Evolutionary conservation across 2,329 filamentous ascomycete species (phyloP), one percentile per base, ranked within the genome.

Genomic region (Diaporthe eres): DNA sequence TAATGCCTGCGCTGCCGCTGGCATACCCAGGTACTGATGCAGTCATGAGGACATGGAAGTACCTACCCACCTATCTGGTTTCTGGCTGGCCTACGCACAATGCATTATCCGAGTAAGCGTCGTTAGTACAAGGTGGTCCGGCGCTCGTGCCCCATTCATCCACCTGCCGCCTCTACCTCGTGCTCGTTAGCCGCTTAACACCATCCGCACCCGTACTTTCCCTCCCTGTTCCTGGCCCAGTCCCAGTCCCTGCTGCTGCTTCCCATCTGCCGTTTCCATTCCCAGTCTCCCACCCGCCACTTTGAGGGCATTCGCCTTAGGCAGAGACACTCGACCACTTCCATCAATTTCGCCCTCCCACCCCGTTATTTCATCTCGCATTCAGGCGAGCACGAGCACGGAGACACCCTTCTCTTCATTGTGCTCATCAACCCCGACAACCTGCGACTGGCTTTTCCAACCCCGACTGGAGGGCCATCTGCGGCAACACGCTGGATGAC

Each of bases 381-480:
- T 42, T 55, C 42, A 42, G 9, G n/a, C 65, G 55, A 17, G 10
- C 34, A 28, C 34, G 3, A 17, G 49, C 65, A 70, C 31, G 25
- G n/a, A 55, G n/a, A 55, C 34, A 42, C 17, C 22, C 17, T 19
- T 68, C 65, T 39, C 37, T 53, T 37, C 28, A 47, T 37, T 13
- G 31, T 68, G 65, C 47, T 53, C 28, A 31, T 39, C n/a, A 28
- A 19, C 12, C 34, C 22, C 65, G 7, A 42, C 22, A 2, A 12
- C 34, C 34, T 70, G 31, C 65, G 65, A 70, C 49, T 49, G n/a
- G 65, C 22, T 37, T 25, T 10, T n/a, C 34, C 47, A 42, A 8
- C 22, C 49, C 49, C 28, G 49, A 70, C 47, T 39, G 65, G 65
- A 70, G 65, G 65, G 47, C 51, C 65, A 42, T 42, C 65, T n/a